Percentiles rank a stretch among this genome's conserved stretches.
phyloP scores from a whole-genome alignment of 176 grass and related monocot genomes.

The barley (Hordeum vulgare) region MorexV3_pseudomolecules_assembly NC_058520.1:575618498-575618997 shows the following conservation, averaged over 20 bases:
- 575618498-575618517: neutral
- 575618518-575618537: neutral
- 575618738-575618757: constrained; percentile 64
- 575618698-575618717: constrained; percentile 56
- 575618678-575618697: constrained; percentile 65
- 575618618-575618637: constrained; percentile 60
- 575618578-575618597: constrained; percentile 43
- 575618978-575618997: neutral
- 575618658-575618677: constrained; percentile 76
- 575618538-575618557: neutral
- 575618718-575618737: constrained; percentile 54
- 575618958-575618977: constrained; percentile 15
- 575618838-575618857: neutral
- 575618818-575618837: neutral
- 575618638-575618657: constrained; percentile 61
- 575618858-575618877: neutral
- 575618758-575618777: constrained; percentile 20
- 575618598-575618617: constrained; percentile 71
- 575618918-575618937: constrained; percentile 1
- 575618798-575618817: neutral
- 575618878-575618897: neutral
- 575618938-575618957: constrained; percentile 31
- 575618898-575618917: neutral
- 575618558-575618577: neutral
- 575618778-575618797: neutral